Base-by-base conservation (phyloP, 805 yeast species). In the Jamesozyma lodderae region DNA sequence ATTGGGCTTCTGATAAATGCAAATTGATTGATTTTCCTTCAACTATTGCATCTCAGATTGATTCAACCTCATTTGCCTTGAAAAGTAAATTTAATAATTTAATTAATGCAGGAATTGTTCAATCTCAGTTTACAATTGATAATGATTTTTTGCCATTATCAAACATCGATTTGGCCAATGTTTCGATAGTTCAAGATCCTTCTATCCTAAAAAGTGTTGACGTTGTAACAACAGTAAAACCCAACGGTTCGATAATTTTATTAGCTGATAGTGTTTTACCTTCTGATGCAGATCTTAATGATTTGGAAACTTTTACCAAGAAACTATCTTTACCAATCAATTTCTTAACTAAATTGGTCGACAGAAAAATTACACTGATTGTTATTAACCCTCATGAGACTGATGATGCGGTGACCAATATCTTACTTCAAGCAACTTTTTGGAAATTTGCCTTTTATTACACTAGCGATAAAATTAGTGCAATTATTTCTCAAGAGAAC, bases 1-100 rank as follows among this genome's bases (percentile, higher is more conserved):
- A 79, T 58, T 80, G 92, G 83, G 72, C 82, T 32, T 63, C 72
- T 41, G 95, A 85, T 58, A 73, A 74, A 51, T 70, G 78, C 35
- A 63, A 64, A 37, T 66, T 73, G 42, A 65, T 69, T 25, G 68
- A 68, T 26, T 72, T 78, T 33, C 76, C 88, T 13, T 69, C 79
- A 20, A 75, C 73, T 48, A 62, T 85, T 44, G 81, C 87, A 0
- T 81, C 78, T 43, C 68, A 84, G 17, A 68, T 81, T 48, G 77
- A 94, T 2, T 67, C 81, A 52, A 80, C 75, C 48, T 73, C 72
- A 41, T 55, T 68, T 36, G 66, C 61, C 30, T 70, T 81, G 40
- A 70, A 81, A 57, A 71, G 81, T 36, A 74, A 73, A 52, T 85
- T 67, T 51, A 95, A 90, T 59, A 87, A 84, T 58, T 56, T 69